Conservation (phyloP, 129 eudicot genomes). For the Scalesia atractyloides region DNA sequence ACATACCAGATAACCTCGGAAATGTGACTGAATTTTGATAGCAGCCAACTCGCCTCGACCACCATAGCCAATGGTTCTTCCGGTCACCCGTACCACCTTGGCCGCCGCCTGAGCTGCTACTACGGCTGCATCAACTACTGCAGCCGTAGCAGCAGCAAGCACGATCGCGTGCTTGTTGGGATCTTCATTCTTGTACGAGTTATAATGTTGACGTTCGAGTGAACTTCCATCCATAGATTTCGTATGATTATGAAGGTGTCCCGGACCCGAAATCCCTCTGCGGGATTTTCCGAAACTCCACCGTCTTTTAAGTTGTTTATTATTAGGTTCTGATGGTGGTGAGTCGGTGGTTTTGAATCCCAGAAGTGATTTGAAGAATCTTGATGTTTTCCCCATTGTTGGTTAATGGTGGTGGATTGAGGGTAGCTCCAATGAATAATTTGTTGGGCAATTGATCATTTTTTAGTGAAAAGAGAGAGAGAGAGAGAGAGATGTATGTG, state of each 20-base stretch:
- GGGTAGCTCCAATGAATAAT: constrained; percentile 11
- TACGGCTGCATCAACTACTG: constrained; percentile 72
- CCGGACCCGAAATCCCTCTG: constrained; percentile 20
- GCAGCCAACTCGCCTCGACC: constrained; percentile 54
- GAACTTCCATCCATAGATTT: constrained; percentile 17
- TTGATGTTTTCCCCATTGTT: constrained; percentile 62
- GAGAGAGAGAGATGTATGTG: background rate
- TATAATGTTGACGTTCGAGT: background rate
- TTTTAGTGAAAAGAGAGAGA: constrained; percentile 10
- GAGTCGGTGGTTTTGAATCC: constrained; percentile 49
- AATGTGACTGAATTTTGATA: constrained; percentile 71
- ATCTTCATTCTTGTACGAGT: constrained; percentile 23
- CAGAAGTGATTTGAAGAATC: constrained; percentile 60
- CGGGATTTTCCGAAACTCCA: constrained; percentile 63
- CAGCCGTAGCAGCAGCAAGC: constrained; percentile 71
- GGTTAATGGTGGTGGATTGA: constrained; percentile 6
- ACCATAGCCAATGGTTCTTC: constrained; percentile 31
- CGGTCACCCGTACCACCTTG: constrained; percentile 49
- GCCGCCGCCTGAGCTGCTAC: constrained; percentile 74
- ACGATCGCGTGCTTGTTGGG: constrained; percentile 57
- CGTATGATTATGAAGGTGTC: background rate
- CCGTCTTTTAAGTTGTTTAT: constrained; percentile 42
- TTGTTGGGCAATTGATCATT: constrained; percentile 11
- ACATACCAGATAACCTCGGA: constrained; percentile 77
- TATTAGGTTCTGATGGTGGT: constrained; percentile 13